Conservation (phyloP, 1,139 yeast species). For the Pichia sp. region DNA sequence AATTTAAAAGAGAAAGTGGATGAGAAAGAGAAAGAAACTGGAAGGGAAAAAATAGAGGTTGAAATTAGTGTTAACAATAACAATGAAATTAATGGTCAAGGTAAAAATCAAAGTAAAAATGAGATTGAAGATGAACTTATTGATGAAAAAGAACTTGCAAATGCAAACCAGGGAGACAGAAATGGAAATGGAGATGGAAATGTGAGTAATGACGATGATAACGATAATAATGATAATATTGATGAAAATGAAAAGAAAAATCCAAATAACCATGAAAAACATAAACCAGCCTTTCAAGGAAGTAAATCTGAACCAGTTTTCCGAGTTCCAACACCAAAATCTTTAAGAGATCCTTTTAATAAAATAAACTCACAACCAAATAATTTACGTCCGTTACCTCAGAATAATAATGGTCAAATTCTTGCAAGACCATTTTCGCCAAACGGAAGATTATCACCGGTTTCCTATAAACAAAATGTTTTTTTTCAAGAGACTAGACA, state of each 20-base stretch:
- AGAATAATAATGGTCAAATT: too few species aligned
- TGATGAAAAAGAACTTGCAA: too few species aligned
- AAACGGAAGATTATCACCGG: conserved; percentile 11
- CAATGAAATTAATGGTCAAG: too few species aligned
- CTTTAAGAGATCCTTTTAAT: conserved; percentile 1
- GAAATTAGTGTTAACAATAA: too few species aligned
- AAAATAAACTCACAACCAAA: too few species aligned
- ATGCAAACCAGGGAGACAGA: too few species aligned
- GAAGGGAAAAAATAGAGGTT: too few species aligned
- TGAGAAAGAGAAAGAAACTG: too few species aligned
- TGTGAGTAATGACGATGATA: too few species aligned
- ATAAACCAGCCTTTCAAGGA: background rate
- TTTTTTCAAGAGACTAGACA: conserved; percentile 21
- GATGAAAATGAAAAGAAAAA: background rate
- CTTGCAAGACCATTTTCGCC: conserved; percentile 3
- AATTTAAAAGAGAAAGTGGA: too few species aligned
- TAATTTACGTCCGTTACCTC: too few species aligned
- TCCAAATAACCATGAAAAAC: background rate
- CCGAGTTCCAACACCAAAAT: conserved; percentile 5
- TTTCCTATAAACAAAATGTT: conserved; percentile 12
- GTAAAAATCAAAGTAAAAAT: background rate
- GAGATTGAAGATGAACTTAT: background rate
- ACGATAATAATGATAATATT: background rate
- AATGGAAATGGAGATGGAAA: too few species aligned
- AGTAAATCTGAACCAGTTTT: background rate